Evolutionary conservation across 768 basidiomycete genomes (phyloP), one percentile per base, ranked within the genome.

Genomic region (Inosperma sp.): DNA sequence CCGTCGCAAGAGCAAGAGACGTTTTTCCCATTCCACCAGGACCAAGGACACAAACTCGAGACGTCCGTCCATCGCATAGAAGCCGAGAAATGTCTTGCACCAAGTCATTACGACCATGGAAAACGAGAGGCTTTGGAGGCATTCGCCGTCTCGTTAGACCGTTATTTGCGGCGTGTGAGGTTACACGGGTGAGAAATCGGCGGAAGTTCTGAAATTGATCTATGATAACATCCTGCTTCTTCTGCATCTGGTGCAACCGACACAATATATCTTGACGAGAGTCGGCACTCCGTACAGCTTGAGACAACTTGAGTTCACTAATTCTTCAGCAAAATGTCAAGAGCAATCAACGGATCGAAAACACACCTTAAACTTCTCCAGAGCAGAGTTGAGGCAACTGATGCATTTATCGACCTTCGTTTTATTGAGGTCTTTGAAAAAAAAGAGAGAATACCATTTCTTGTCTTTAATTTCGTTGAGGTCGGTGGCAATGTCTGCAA

Each of bases 11-110:
- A 7, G 71, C 69, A 10, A 64, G 43, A 4, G 69, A 56, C 3
- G 72, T 71, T 55, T 73, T 73, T 7, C 72, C 71, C 55, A 71
- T 71, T 14, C 72, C 72, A 2, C 68, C 71, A 5, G 62, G 55
- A 5, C 65, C 65, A 10, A 59, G 55, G 29, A 66, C 53, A 19
- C 55, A 41, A 33, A 49, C 51, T 27, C 51, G 29, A 14, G 51
- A 17, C 2, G 45, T 47, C n/a, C 3, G 4, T 25, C 35, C 33
- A 13, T 47, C n/a, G 33, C 33, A 47, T 47, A 47, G 45, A 17
- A 35, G 13, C n/a, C 17, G 22, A 25, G 45, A 16, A 35, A 47
- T 47, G 16, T 47, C 45, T 25, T 26, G 10, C 4, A 35, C 33
- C 5, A 47, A n/a, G 10, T 16, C 8, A 2, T 47, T 34, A 22